Conservation (phyloP, 306 rosid genomes). For the Arachis hypogaea region DNA sequence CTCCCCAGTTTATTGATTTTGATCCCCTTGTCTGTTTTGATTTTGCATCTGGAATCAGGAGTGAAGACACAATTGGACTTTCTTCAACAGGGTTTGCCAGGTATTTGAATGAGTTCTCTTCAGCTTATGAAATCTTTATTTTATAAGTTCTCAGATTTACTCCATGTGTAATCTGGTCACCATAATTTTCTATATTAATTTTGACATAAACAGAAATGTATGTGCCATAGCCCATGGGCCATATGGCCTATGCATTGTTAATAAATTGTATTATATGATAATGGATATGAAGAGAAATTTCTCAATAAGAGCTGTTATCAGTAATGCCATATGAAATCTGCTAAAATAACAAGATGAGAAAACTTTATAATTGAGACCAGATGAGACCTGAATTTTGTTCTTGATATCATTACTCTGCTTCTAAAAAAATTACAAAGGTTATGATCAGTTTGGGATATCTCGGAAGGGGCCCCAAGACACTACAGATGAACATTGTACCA, state of each 20-base stretch:
- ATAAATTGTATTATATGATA: conserved; percentile 5
- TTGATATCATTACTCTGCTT: conserved; percentile 34
- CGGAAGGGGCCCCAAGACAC: conserved; percentile 78
- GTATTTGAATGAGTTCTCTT: conserved; percentile 46
- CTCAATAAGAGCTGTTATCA: conserved; percentile 1
- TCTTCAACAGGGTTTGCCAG: conserved; percentile 92
- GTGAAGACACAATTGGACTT: conserved; percentile 83
- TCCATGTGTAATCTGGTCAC: conserved; percentile 19
- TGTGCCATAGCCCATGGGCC: background rate
- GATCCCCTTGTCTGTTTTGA: conserved; percentile 4
- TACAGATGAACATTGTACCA: conserved; percentile 89
- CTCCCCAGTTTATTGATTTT: conserved; percentile 30
- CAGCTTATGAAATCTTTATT: conserved; percentile 29
- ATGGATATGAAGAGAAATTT: conserved; percentile 31
- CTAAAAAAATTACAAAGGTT: conserved; percentile 56
- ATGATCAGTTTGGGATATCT: conserved; percentile 91
- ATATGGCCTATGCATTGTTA: background rate
- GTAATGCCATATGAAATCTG: conserved; percentile 9
- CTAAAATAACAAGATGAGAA: background rate
- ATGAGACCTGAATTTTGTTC: background rate
- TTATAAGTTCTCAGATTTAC: conserved; percentile 16
- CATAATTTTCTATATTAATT: conserved; percentile 27
- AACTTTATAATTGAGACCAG: too few relatives aligned
- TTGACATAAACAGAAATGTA: conserved; percentile 4
- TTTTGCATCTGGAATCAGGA: conserved; percentile 60